These are phyloP conservation scores for Botrytis aclada DNA, from an alignment of 2,329 filamentous ascomycete genomes.

Conservation along the genomic window DNA sequence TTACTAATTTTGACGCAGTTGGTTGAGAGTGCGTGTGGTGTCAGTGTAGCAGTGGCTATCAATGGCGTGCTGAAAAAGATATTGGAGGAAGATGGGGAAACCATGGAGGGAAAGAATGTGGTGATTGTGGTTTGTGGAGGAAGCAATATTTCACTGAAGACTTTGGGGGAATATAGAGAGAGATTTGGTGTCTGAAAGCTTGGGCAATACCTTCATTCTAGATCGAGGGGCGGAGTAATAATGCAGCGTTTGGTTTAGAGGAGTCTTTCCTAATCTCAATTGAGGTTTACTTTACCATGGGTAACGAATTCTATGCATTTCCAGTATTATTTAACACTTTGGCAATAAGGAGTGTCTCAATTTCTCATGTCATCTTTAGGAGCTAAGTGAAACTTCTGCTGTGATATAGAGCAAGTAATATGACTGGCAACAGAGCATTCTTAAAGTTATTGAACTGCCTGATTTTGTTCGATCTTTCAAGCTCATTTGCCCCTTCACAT, in stretches of 20 bases:
- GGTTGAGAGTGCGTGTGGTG: constrained; percentile 83
- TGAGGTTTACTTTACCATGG: not conserved
- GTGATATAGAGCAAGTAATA: not conserved
- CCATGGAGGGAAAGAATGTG: constrained; percentile 70
- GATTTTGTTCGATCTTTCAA: not conserved
- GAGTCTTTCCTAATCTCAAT: not conserved
- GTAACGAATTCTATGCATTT: not conserved
- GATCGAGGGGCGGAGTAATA: too few relatives aligned
- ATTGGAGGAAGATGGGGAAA: constrained; percentile 77
- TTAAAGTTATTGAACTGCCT: not conserved
- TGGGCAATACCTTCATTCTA: too few relatives aligned
- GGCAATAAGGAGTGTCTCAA: not conserved
- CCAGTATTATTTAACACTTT: not conserved
- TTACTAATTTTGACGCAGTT: constrained; percentile 39
- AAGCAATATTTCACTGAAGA: constrained; percentile 60
- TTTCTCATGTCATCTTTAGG: not conserved
- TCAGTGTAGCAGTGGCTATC: constrained; percentile 69
- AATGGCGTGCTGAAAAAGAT: constrained; percentile 51
- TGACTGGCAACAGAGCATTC: not conserved
- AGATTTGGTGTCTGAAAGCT: constrained; percentile 5
- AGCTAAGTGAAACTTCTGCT: not conserved
- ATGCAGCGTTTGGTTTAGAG: not conserved
- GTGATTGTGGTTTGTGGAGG: constrained; percentile 86
- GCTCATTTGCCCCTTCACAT: not conserved
- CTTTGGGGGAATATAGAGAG: constrained; percentile 46